Evolutionary conservation across 306 rosid genomes (phyloP).

Genomic region (Pterocarpus macrocarpus): DNA sequence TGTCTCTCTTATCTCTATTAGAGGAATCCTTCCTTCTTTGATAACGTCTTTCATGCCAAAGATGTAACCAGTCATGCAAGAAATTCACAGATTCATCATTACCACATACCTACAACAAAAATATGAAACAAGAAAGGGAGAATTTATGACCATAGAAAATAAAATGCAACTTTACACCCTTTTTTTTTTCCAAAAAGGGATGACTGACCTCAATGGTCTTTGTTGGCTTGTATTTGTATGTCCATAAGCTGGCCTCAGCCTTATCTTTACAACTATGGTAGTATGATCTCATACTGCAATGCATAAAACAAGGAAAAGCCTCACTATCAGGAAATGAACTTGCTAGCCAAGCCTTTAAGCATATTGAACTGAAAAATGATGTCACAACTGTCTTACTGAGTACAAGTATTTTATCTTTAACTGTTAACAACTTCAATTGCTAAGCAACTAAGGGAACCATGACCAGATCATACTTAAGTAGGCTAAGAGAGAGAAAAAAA

Average conservation of each 20-base stretch:
- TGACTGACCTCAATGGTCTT: constrained; percentile 73
- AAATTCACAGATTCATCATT: constrained; percentile 79
- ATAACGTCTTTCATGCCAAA: constrained; percentile 70
- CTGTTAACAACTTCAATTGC: constrained; percentile 6
- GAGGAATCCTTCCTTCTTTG: constrained; percentile 54
- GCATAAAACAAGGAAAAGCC: constrained; percentile 40
- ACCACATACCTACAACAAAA: constrained; percentile 80
- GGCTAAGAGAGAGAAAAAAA: background rate
- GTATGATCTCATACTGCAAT: constrained; percentile 71
- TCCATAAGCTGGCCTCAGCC: constrained; percentile 70
- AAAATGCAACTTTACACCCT: constrained; percentile 34
- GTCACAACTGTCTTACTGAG: constrained; percentile 7
- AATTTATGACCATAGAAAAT: constrained; percentile 17
- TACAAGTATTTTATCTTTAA: constrained; percentile 20
- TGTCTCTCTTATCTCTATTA: constrained; percentile 48
- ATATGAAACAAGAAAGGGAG: constrained; percentile 37
- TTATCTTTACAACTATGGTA: constrained; percentile 57
- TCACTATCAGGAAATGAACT: constrained; percentile 34
- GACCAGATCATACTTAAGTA: constrained; percentile 21
- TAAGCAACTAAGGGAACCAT: constrained; percentile 11
- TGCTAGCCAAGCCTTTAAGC: constrained; percentile 27
- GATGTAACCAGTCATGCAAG: constrained; percentile 81
- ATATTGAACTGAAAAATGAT: constrained; percentile 28
- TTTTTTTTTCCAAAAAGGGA: background rate
- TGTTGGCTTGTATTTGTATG: constrained; percentile 79